A percentile compares a stretch with the other conserved stretches of the same genome.
These are phyloP conservation scores for Boletus smithii DNA, from an alignment of 1,284 basidiomycete species.

Conservation along the genomic window DNA sequence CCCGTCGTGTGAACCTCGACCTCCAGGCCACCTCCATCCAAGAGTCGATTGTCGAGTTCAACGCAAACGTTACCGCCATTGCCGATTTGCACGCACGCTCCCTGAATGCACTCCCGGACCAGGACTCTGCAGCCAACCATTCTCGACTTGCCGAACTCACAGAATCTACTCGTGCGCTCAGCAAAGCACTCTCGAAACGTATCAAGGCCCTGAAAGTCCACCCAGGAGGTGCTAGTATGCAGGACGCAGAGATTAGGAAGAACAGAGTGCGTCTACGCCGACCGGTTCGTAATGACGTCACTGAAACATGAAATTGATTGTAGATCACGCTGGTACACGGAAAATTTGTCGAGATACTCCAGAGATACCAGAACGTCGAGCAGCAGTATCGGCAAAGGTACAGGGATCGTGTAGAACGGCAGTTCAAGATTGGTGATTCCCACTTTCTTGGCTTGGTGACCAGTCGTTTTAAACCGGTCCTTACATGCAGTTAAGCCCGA, in stretches of 20 bases:
- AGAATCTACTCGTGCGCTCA: constrained; percentile 59
- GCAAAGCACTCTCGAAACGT: constrained; percentile 59
- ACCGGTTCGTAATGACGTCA: neutral
- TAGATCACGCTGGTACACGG: constrained; percentile 55
- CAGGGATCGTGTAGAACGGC: constrained; percentile 81
- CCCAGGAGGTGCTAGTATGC: constrained; percentile 34
- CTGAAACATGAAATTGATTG: neutral
- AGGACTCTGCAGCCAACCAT: constrained; percentile 42
- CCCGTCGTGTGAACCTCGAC: neutral
- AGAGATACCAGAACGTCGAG: constrained; percentile 82
- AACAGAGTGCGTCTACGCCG: constrained; percentile 58
- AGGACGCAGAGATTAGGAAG: constrained; percentile 63
- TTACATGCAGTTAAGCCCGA: constrained; percentile 74
- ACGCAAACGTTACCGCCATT: constrained; percentile 55
- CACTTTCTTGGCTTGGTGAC: neutral
- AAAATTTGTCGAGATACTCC: constrained; percentile 67
- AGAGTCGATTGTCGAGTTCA: constrained; percentile 53
- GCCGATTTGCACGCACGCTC: constrained; percentile 57
- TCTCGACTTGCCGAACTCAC: constrained; percentile 56
- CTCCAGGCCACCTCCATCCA: constrained; percentile 53
- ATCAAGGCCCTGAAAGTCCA: constrained; percentile 55
- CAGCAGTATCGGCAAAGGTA: constrained; percentile 81
- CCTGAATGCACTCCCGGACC: constrained; percentile 54
- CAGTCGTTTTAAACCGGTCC: neutral
- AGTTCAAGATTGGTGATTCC: constrained; percentile 76